Evolutionary conservation across 2,329 filamentous ascomycete species (phyloP).

Genomic region (Arthrobotrys iridis): DNA sequence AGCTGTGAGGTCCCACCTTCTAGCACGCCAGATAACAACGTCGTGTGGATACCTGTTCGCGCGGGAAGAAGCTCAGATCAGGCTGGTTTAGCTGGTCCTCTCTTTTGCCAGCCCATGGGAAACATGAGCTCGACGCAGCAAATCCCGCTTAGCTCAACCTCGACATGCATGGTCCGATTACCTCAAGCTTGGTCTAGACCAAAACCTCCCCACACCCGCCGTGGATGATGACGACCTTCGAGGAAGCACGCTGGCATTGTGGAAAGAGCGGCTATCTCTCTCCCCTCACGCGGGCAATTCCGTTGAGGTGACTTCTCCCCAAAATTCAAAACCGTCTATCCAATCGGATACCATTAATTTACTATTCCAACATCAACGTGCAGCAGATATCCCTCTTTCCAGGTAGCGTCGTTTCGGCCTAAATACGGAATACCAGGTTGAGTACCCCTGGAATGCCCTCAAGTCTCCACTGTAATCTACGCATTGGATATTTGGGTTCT

Average conservation of each 20-base stretch:
- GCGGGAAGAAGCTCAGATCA: slow-evolving; percentile 10
- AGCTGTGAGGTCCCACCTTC: neutral
- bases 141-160: neutral
- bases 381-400: neutral
- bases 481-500: neutral
- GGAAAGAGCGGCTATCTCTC: neutral
- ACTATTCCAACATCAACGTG: slow-evolving; percentile 13
- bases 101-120: neutral
- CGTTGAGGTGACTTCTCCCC: neutral
- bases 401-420: neutral
- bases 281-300: neutral
- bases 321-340: neutral
- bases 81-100: neutral
- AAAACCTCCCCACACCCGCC: neutral
- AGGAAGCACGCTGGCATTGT: too few species aligned
- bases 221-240: neutral
- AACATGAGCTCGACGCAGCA: neutral
- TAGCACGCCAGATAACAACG: neutral
- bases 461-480: neutral
- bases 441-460: slow-evolving; percentile 16
- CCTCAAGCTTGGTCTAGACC: slow-evolving; percentile 16
- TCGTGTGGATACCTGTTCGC: neutral
- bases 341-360: slow-evolving; percentile 25
- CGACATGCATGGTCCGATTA: neutral
- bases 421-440: neutral